Evolutionary conservation across 1,284 basidiomycete genomes (phyloP).

Genomic region (Lentinula novae-zelandiae): DNA sequence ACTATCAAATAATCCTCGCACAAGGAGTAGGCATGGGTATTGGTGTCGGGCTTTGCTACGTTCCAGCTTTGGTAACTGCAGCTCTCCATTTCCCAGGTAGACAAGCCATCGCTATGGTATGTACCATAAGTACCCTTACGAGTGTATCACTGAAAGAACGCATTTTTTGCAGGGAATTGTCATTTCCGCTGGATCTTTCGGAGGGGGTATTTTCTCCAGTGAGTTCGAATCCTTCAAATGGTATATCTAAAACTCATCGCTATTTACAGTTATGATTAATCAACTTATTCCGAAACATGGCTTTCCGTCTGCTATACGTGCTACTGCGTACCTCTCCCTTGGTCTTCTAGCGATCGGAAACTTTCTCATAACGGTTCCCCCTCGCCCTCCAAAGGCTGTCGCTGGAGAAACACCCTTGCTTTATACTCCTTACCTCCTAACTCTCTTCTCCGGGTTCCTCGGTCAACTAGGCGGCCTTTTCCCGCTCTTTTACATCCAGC

Average conservation of each 20-base stretch:
- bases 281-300: slow-evolving; percentile 24
- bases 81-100: slow-evolving; percentile 5
- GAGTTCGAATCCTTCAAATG: background rate
- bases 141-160: background rate
- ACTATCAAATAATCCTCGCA: slow-evolving; percentile 24
- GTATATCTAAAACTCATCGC: too few relatives aligned
- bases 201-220: slow-evolving; percentile 2
- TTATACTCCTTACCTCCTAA: background rate
- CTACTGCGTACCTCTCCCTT: background rate
- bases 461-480: background rate
- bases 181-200: background rate
- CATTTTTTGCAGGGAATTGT: background rate
- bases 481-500: slow-evolving; percentile 6
- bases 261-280: slow-evolving; percentile 34
- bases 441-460: slow-evolving; percentile 3
- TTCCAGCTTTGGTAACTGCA: background rate
- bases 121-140: background rate
- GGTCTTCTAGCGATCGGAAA: slow-evolving; percentile 1
- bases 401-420: background rate
- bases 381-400: background rate
- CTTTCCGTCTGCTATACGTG: slow-evolving; percentile 2
- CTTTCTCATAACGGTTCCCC: slow-evolving; percentile 1
- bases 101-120: slow-evolving; percentile 5
- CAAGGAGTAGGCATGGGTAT: slow-evolving; percentile 26
- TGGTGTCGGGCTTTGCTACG: background rate